Percentiles rank a stretch among this genome's conserved stretches.
These are phyloP conservation scores for Malassezia sp. DNA, from an alignment of 1,284 basidiomycete genomes.

Conservation along the genomic window DNA sequence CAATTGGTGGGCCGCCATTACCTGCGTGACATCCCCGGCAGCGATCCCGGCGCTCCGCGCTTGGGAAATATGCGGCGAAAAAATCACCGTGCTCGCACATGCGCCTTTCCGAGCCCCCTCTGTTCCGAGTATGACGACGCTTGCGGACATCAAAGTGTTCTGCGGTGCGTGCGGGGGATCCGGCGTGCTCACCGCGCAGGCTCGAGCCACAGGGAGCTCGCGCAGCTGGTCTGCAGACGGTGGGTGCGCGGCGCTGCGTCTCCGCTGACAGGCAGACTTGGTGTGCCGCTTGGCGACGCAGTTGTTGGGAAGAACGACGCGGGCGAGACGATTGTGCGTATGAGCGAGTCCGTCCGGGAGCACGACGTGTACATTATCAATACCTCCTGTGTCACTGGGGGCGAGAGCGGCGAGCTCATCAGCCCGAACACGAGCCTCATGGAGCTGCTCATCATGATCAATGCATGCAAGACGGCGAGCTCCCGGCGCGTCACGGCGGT, in stretches of 20 bases:
- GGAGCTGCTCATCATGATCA: slow-evolving; percentile 99
- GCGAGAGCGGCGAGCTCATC: slow-evolving; percentile 24
- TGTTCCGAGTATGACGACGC: slow-evolving; percentile 13
- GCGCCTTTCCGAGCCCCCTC: no score
- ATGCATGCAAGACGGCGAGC: slow-evolving; percentile 78
- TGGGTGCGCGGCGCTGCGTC: slow-evolving; percentile 45
- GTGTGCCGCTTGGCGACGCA: slow-evolving; percentile 47
- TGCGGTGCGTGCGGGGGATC: slow-evolving; percentile 7
- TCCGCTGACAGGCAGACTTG: slow-evolving; percentile 20
- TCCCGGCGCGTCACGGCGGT: slow-evolving; percentile 93
- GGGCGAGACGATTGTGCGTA: slow-evolving; percentile 82
- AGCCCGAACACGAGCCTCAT: slow-evolving; percentile 61
- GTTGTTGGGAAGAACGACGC: slow-evolving; percentile 78
- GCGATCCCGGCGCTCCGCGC: background rate
- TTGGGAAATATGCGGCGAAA: background rate
- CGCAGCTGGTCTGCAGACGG: slow-evolving; percentile 84
- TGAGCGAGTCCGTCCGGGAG: slow-evolving; percentile 89
- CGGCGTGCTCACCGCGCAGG: slow-evolving; percentile 21
- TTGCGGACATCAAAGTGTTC: slow-evolving; percentile 29
- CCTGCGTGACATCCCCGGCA: background rate
- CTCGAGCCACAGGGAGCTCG: slow-evolving; percentile 72
- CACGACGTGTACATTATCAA: slow-evolving; percentile 99
- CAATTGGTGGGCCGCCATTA: background rate
- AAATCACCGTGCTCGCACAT: background rate
- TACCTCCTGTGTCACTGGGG: slow-evolving; percentile 64